Conservation (phyloP, 345 rosid species). For the Clausena lansium region DNA sequence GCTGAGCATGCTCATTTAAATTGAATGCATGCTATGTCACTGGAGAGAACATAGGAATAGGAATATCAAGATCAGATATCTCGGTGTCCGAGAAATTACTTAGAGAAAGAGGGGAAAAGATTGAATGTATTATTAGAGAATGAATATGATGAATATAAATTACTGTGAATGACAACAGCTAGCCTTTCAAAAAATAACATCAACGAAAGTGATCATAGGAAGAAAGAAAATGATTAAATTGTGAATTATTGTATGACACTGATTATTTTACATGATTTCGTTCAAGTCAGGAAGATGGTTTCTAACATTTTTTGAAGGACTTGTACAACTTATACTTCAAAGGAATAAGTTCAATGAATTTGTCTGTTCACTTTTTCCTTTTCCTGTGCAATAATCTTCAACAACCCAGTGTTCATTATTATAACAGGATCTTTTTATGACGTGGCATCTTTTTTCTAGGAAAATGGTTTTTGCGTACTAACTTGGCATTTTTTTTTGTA, state of each 20-base stretch:
- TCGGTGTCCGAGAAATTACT: not conserved
- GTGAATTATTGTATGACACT: not conserved
- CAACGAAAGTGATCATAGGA: not conserved
- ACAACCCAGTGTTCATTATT: not conserved
- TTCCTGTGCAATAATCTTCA: not conserved
- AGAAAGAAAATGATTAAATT: not conserved
- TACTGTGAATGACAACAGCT: not conserved
- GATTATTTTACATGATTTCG: not conserved
- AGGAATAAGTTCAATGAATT: not conserved
- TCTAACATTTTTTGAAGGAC: not conserved
- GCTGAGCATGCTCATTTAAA: slow-evolving; percentile 1
- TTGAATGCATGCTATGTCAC: not conserved
- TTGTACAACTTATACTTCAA: not conserved
- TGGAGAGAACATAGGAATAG: not conserved
- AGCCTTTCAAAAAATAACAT: not conserved
- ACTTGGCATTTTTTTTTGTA: not conserved
- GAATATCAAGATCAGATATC: not conserved
- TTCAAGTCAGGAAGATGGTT: not conserved
- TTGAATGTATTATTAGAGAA: not conserved
- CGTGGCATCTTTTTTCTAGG: not conserved
- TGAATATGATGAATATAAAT: no score
- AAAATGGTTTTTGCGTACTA: not conserved
- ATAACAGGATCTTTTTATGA: not conserved
- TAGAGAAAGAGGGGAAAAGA: not conserved
- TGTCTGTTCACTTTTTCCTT: not conserved